Conservation (phyloP, 2,329 filamentous ascomycete species). For the Aspergillus brasiliensis region DNA sequence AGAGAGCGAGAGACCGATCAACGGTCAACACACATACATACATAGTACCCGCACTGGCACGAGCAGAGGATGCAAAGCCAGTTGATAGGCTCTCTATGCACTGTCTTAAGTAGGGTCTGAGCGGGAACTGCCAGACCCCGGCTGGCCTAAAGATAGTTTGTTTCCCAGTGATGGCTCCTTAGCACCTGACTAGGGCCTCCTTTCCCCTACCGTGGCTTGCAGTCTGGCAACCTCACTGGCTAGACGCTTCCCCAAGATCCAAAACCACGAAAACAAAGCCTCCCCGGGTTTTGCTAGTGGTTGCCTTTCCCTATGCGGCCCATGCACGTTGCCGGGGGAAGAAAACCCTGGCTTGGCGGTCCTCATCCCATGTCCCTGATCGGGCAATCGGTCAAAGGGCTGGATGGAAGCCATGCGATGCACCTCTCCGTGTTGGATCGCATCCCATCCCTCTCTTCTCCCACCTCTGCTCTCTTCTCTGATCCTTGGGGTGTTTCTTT, state of each 20-base stretch:
- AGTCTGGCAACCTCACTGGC: background rate
- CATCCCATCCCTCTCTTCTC: background rate
- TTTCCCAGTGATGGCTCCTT: background rate
- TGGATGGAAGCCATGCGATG: background rate
- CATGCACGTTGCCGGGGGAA: conserved; percentile 1
- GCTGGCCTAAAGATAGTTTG: background rate
- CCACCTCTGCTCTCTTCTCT: too few species aligned
- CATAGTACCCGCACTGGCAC: background rate
- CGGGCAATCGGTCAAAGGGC: background rate
- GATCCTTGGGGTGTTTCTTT: background rate
- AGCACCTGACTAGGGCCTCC: background rate
- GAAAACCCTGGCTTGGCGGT: conserved; percentile 6
- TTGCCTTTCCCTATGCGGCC: conserved; percentile 11
- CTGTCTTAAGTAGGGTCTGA: too few species aligned
- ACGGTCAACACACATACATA: background rate
- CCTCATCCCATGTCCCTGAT: background rate
- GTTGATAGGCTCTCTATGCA: too few species aligned
- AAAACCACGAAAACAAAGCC: background rate
- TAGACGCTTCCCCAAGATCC: too few species aligned
- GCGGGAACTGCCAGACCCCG: too few species aligned
- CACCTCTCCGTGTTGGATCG: too few species aligned
- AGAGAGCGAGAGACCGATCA: background rate
- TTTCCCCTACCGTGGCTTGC: background rate
- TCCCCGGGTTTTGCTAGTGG: background rate
- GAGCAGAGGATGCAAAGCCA: background rate